Base-by-base conservation (phyloP, 2,329 filamentous ascomycete genomes). In the Aspergillus costaricaensis region DNA sequence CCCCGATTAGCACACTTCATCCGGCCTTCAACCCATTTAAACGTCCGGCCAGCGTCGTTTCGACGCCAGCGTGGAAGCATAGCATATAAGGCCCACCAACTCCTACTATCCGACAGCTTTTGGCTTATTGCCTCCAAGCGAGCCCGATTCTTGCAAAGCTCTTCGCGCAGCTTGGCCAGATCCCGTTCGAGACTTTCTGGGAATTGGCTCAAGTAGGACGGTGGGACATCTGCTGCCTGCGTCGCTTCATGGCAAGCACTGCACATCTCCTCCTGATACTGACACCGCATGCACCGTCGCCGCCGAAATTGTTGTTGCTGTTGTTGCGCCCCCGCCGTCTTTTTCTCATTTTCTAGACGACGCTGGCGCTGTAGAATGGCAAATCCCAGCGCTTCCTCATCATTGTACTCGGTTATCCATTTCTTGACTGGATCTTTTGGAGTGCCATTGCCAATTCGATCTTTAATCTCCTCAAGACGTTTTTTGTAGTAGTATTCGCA, bases 401-500 rank as follows among this genome's bases (percentile, higher is more conserved):
- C 17, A 10, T 12, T 19, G 19, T 23, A 12, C 41, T 21, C n/a
- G 41, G 0, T 10, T 44, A 19, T 23, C 41, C 41, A 44, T 23
- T 23, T n/a, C 8, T 19, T 12, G 1, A 19, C 4, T 7, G 1
- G 27, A 1, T 44, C 19, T 21, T 5, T 43, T 19, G 15, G 10
- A 2, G 4, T 12, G 21, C 0, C 17, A 17, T 21, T 0, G 41
- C 17, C 1, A 10, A 44, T 12, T 6, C 0, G n/a, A 1, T 15
- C 2, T 19, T 12, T 1, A 19, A 43, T 14, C 6, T 43, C 10
- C 7, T 43, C 9, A 6, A 43, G 39, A 10, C 14, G 39, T 43
- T 43, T 43, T 43, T 6, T n/a, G 15, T 43, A 43, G 39, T 43
- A 43, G n/a, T 43, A 43, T 19, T 43, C 39, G 39, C 39, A 6